A percentile compares a stretch with the other conserved stretches of the same genome.
Evolutionary conservation across 768 basidiomycete species (phyloP).

Genomic region (Suillus clintonianus): DNA sequence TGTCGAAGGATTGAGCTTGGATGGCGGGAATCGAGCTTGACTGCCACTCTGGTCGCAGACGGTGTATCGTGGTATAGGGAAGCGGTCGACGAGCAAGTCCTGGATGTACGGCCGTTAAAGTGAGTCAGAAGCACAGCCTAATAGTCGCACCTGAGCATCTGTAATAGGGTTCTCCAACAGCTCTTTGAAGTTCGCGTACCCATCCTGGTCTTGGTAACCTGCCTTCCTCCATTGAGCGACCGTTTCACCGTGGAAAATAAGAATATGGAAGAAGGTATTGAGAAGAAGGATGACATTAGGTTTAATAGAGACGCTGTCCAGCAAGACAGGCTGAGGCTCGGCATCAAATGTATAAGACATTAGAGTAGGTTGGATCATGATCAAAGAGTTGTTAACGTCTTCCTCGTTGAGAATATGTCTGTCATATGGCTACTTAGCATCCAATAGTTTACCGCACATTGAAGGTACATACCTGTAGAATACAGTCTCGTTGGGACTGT

Average conservation of each 20-base stretch:
- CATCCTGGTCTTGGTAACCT: slow-evolving; percentile 98
- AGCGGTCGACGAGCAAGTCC: slow-evolving; percentile 93
- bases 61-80: slow-evolving; percentile 97
- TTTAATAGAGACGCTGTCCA: slow-evolving; percentile 97
- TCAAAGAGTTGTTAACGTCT: slow-evolving; percentile 98
- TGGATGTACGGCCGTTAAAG: slow-evolving; percentile 31
- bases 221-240: slow-evolving; percentile 98
- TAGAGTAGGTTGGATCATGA: slow-evolving; percentile 99
- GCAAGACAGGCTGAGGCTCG: slow-evolving; percentile 88
- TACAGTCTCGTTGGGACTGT: slow-evolving; percentile 98
- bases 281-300: slow-evolving; percentile 94
- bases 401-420: slow-evolving; percentile 96
- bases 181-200: slow-evolving; percentile 98
- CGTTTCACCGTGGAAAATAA: slow-evolving; percentile 98
- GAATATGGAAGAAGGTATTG: slow-evolving; percentile 99
- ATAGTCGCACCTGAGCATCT: slow-evolving; percentile 75
- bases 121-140: not conserved
- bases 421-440: slow-evolving; percentile 8
- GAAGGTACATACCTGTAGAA: slow-evolving; percentile 79
- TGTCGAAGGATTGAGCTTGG: slow-evolving; percentile 96
- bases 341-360: slow-evolving; percentile 98
- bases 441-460: not conserved
- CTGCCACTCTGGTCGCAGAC: slow-evolving; percentile 97
- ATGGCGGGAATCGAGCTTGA: slow-evolving; percentile 96
- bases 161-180: slow-evolving; percentile 81